These are phyloP conservation scores for Akanthomyces lecanii DNA, from an alignment of 2,329 filamentous ascomycete genomes.

Conservation along the genomic window DNA sequence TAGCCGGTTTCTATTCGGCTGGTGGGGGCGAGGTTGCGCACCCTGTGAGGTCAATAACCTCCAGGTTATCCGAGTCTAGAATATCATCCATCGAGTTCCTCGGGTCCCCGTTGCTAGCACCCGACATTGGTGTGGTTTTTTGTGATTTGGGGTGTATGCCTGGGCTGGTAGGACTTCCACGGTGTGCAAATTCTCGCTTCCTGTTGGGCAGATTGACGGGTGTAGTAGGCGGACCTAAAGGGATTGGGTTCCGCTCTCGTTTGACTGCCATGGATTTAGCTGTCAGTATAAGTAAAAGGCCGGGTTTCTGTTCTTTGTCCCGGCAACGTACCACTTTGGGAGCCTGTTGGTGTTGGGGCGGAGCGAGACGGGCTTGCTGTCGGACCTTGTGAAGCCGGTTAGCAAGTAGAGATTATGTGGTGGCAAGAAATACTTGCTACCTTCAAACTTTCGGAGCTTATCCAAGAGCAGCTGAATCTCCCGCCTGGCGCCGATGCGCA, in stretches of 20 bases:
- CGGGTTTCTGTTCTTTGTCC: no score
- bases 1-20: conserved; percentile 14
- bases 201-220: background rate
- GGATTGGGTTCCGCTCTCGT: background rate
- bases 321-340: background rate
- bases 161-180: background rate
- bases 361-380: background rate
- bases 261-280: background rate
- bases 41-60: conserved; percentile 41
- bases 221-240: background rate
- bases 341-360: background rate
- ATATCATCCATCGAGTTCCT: background rate
- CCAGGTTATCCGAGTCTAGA: conserved; percentile 18
- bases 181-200: conserved; percentile 9
- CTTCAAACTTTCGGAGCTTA: background rate
- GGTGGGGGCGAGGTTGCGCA: conserved; percentile 26
- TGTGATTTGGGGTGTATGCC: conserved; percentile 22
- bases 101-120: background rate
- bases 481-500: background rate
- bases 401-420: no score
- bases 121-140: conserved; percentile 24
- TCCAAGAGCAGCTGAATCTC: background rate
- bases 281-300: background rate
- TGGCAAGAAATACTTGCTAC: background rate
- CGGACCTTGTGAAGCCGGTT: background rate